phyloP scores from a whole-genome alignment of 169 alveolate genomes.

The Cryptosporidium andersoni region DNA sequence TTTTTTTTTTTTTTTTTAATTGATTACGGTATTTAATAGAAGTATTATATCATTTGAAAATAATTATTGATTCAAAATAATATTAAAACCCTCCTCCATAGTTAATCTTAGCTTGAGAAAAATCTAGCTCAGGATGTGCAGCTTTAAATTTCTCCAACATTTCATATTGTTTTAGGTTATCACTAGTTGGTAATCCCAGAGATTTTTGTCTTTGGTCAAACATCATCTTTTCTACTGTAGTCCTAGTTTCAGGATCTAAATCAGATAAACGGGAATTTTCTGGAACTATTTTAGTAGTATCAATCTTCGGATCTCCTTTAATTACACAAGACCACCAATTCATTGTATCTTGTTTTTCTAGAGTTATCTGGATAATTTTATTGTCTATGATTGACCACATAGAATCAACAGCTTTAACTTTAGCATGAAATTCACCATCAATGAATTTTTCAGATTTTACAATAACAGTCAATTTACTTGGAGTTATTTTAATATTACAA shows the following conservation, averaged over 20 bases:
- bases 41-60: too few relatives aligned
- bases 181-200: slow-evolving; percentile 93
- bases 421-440: slow-evolving; percentile 90
- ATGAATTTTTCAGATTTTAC: slow-evolving; percentile 79
- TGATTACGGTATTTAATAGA: too few relatives aligned
- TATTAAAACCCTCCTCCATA: slow-evolving; percentile 74
- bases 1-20: too few relatives aligned
- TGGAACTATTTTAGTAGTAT: slow-evolving; percentile 95
- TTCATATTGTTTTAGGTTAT: slow-evolving; percentile 90
- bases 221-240: slow-evolving; percentile 97
- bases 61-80: too few relatives aligned
- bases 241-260: slow-evolving; percentile 95
- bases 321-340: slow-evolving; percentile 96
- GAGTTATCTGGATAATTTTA: slow-evolving; percentile 83
- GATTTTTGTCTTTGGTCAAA: slow-evolving; percentile 92
- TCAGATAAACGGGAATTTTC: slow-evolving; percentile 95
- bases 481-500: slow-evolving; percentile 75
- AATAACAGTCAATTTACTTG: slow-evolving; percentile 76
- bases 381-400: slow-evolving; percentile 95
- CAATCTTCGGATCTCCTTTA: slow-evolving; percentile 94
- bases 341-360: slow-evolving; percentile 90
- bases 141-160: slow-evolving; percentile 92
- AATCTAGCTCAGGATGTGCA: slow-evolving; percentile 98
- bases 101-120: slow-evolving; percentile 92
- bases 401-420: slow-evolving; percentile 91